phyloP scores from a whole-genome alignment of 768 basidiomycete species.

The Lenzites betulinus region DNA sequence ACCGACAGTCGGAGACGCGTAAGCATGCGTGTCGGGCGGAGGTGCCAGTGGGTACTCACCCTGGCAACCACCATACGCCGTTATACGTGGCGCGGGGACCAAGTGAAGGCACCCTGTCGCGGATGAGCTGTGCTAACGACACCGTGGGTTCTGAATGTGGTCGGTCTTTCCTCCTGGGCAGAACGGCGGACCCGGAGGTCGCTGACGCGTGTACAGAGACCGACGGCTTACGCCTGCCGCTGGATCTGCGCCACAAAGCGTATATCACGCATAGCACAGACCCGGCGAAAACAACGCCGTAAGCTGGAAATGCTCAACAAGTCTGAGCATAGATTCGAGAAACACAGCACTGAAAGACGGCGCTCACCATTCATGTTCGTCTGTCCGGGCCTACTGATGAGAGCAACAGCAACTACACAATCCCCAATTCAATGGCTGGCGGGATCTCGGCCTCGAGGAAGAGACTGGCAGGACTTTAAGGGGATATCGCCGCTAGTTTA shows the following conservation, averaged over 20 bases:
- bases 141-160: not conserved
- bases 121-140: constrained; percentile 11
- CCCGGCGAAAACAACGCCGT: not conserved
- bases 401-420: too few relatives aligned
- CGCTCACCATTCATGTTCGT: not conserved
- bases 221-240: not conserved
- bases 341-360: not conserved
- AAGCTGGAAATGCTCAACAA: not conserved
- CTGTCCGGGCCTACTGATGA: too few relatives aligned
- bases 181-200: not conserved
- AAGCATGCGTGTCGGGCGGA: not conserved
- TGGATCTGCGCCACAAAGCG: not conserved
- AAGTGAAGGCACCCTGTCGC: constrained; percentile 11
- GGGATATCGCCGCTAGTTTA: too few relatives aligned
- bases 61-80: constrained; percentile 27
- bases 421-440: too few relatives aligned
- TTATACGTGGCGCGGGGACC: constrained; percentile 5
- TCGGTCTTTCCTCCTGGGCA: not conserved
- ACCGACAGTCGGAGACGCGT: not conserved
- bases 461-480: too few relatives aligned
- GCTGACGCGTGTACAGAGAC: constrained; percentile 1
- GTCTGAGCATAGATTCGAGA: not conserved
- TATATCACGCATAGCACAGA: not conserved
- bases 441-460: too few relatives aligned
- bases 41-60: constrained; percentile 10